Evolutionary conservation across 2,329 filamentous ascomycete genomes (phyloP), one percentile per base, ranked within the genome.

Genomic region (Teratosphaeria viscida): DNA sequence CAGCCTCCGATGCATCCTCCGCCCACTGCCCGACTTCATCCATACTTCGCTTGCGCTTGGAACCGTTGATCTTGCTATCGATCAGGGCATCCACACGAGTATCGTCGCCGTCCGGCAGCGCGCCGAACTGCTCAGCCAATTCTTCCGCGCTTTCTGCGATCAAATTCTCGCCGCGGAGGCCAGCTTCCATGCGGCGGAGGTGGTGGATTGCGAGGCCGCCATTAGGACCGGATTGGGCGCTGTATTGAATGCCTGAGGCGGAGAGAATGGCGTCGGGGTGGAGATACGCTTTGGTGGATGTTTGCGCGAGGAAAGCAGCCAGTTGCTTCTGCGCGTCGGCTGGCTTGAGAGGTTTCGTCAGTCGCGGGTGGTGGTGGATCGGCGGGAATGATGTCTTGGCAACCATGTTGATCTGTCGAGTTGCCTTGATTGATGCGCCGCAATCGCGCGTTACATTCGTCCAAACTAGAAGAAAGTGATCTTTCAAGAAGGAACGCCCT

Each of bases 141-240:
- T 71, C 69, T 49, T 69, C 67, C 27, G 65, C 66, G 5, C 63
- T 68, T 53, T 79, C 77, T 0, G 73, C 73, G 63, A 73, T 77
- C 29, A 82, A 67, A 62, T 74, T 75, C 69, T 83, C 80, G 26
- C 81, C 81, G 23, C 73, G 68, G 60, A 84, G 64, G 0, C 81
- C 81, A 5, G 77, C 76, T 62, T 79, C 78, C 8, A 84, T 77
- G 55, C 81, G 75, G 43, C 77, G 73, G 54, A 84, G 68, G 65
- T 82, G 79, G 67, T 81, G 78, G 57, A 84, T 72, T 14, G 77
- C 73, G n/a, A 82, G 72, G 7, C 77, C 76, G 52, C 79, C 78
- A 19, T 65, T 67, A 0, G 76, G 72, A 1, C 78, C 78, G 55
- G 73, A 72, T 54, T 75, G 69, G 16, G 76, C 71, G 26, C 72